Conservation (phyloP, 73 alveolate species). For the Effrenium voratum region DNA sequence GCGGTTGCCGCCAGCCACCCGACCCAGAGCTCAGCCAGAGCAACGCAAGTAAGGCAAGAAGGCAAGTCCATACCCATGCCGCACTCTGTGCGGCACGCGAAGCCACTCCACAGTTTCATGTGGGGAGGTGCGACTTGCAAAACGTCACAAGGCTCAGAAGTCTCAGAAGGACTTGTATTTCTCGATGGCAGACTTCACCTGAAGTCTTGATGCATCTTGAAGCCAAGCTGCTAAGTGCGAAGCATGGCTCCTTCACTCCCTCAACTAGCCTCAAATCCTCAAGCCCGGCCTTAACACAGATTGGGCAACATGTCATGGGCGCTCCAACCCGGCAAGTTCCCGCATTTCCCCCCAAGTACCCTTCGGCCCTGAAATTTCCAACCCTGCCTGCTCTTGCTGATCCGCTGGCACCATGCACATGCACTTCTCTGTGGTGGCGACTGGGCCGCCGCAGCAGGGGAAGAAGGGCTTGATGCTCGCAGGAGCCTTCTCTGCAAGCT, state of each 20-base stretch:
- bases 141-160: no score
- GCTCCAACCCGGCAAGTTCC: background rate
- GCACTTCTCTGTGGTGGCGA: constrained; percentile 74
- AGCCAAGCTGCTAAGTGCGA: no score
- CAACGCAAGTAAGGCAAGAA: no score
- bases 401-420: constrained; percentile 60
- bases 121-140: no score
- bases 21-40: no score
- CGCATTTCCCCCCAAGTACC: background rate
- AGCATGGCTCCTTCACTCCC: no score
- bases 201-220: no score
- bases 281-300: background rate
- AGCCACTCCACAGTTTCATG: no score
- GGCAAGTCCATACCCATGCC: no score
- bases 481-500: constrained; percentile 53
- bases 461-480: constrained; percentile 49
- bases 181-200: constrained; percentile 4
- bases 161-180: constrained; percentile 25
- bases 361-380: no score
- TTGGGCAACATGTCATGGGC: background rate
- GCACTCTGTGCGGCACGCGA: no score
- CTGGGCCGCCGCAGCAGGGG: constrained; percentile 91
- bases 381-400: constrained; percentile 54
- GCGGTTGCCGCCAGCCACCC: no score
- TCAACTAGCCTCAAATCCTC: background rate